Conservation (phyloP, 371 early-diverging fungal species). For the Thermomucor indicae-seudaticae region DNA sequence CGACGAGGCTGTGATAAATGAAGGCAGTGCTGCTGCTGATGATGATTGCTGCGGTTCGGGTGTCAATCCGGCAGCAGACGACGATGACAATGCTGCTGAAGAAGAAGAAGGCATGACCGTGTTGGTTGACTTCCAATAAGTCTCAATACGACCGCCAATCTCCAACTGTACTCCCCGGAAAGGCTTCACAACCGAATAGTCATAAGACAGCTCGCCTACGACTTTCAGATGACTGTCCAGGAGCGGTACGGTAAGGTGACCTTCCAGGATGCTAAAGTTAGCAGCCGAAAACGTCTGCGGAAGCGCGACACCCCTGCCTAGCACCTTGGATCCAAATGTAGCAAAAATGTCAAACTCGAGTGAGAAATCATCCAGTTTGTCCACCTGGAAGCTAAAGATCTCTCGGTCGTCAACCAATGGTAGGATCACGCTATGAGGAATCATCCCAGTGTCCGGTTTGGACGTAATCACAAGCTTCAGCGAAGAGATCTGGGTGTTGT, state of each 20-base stretch:
- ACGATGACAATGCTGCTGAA: slow-evolving; percentile 6
- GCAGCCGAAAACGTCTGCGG: slow-evolving; percentile 59
- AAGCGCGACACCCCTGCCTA: slow-evolving; percentile 86
- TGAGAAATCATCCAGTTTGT: slow-evolving; percentile 66
- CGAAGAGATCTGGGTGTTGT: slow-evolving; percentile 64
- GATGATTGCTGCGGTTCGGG: slow-evolving; percentile 11
- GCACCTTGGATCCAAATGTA: slow-evolving; percentile 89
- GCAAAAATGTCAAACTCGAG: slow-evolving; percentile 92
- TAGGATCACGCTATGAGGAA: slow-evolving; percentile 88
- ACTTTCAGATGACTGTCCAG: slow-evolving; percentile 85
- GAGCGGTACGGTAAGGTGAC: slow-evolving; percentile 64
- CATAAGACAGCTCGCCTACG: slow-evolving; percentile 86
- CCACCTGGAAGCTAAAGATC: slow-evolving; percentile 81
- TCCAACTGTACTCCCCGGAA: slow-evolving; percentile 82
- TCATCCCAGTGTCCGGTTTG: slow-evolving; percentile 82
- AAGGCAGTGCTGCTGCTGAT: slow-evolving; percentile 41
- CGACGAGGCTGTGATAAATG: slow-evolving; percentile 80
- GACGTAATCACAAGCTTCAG: slow-evolving; percentile 56
- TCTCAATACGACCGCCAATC: slow-evolving; percentile 92
- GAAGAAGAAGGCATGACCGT: slow-evolving; percentile 36
- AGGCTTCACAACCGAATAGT: slow-evolving; percentile 79
- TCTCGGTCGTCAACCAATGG: slow-evolving; percentile 82
- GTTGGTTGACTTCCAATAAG: slow-evolving; percentile 95
- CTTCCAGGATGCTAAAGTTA: slow-evolving; percentile 30
- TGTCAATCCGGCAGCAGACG: slow-evolving; percentile 10